These are phyloP conservation scores for Symbiotaphrina buchneri DNA, from an alignment of 495 filamentous ascomycete species.

Conservation along the genomic window DNA sequence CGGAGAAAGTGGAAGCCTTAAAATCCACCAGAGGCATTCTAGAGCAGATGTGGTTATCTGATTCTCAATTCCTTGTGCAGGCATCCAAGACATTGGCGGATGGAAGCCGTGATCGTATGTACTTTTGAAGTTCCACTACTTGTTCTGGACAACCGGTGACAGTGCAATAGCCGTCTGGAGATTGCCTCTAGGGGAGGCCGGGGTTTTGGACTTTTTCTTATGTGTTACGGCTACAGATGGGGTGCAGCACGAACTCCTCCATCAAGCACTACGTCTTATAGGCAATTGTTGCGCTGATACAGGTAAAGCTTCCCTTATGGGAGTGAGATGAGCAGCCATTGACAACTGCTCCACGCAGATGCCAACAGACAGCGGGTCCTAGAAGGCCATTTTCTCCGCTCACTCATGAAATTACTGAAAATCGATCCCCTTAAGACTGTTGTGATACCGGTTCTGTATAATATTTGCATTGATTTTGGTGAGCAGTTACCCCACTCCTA, in stretches of 20 bases:
- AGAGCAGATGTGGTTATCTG: slow-evolving; percentile 13
- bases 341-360: slow-evolving; percentile 21
- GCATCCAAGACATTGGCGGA: slow-evolving; percentile 38
- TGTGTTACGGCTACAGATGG: slow-evolving; percentile 21
- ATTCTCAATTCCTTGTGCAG: slow-evolving; percentile 17
- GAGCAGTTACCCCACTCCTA: slow-evolving; percentile 6
- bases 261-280: slow-evolving; percentile 42
- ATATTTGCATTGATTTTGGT: slow-evolving; percentile 60
- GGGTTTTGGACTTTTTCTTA: slow-evolving; percentile 44
- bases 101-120: slow-evolving; percentile 43
- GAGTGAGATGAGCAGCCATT: slow-evolving; percentile 1
- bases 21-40: slow-evolving; percentile 5
- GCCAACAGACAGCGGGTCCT: slow-evolving; percentile 48
- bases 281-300: slow-evolving; percentile 71
- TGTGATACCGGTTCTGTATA: slow-evolving; percentile 45
- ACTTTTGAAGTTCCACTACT: slow-evolving; percentile 7
- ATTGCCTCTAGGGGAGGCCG: slow-evolving; percentile 38
- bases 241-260: slow-evolving; percentile 13
- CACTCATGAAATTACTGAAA: slow-evolving; percentile 27
- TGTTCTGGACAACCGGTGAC: slow-evolving; percentile 5
- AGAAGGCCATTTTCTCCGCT: slow-evolving; percentile 26
- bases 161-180: slow-evolving; percentile 22
- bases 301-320: slow-evolving; percentile 17
- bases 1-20: slow-evolving; percentile 3
- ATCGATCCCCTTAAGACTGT: slow-evolving; percentile 27